Conservation (phyloP, 2,329 filamentous ascomycete species). For the Ceratocystiopsis minuta region DNA sequence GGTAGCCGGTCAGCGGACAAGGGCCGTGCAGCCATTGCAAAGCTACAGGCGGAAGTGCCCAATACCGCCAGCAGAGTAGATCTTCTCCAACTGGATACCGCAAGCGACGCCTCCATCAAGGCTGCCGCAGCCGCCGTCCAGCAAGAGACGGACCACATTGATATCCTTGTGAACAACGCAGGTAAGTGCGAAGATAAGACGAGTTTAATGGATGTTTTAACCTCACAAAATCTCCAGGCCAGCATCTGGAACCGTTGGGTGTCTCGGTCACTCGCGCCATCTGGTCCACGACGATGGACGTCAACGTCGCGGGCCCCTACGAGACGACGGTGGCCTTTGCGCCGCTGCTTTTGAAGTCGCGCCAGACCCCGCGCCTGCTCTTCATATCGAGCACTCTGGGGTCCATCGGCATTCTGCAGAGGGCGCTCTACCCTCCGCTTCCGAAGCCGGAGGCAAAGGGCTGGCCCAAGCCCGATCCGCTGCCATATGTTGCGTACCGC, state of each 20-base stretch:
- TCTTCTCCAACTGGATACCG: constrained; percentile 15
- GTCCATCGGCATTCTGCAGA: constrained; percentile 18
- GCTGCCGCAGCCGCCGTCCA: constrained; percentile 14
- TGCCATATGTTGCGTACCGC: neutral
- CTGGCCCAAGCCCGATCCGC: constrained; percentile 20
- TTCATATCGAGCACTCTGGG: constrained; percentile 30
- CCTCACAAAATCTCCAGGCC: neutral
- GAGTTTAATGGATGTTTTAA: neutral
- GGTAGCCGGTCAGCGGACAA: constrained; percentile 12
- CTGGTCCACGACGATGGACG: constrained; percentile 28
- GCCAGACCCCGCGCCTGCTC: constrained; percentile 24
- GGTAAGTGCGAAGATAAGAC: constrained; percentile 7
- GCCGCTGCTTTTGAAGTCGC: constrained; percentile 27
- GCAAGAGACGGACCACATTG: constrained; percentile 12
- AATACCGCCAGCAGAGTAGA: constrained; percentile 4
- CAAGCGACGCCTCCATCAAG: constrained; percentile 16
- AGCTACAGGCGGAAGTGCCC: constrained; percentile 6
- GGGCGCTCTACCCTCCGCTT: neutral
- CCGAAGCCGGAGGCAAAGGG: constrained; percentile 12
- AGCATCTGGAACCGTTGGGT: neutral
- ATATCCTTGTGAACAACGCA: constrained; percentile 19
- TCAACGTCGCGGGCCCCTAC: constrained; percentile 31
- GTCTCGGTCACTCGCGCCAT: constrained; percentile 17
- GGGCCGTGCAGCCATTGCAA: constrained; percentile 9
- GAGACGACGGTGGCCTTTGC: constrained; percentile 21